These are phyloP conservation scores for Exserohilum turcica DNA, from an alignment of 2,329 filamentous ascomycete species.

Conservation along the genomic window DNA sequence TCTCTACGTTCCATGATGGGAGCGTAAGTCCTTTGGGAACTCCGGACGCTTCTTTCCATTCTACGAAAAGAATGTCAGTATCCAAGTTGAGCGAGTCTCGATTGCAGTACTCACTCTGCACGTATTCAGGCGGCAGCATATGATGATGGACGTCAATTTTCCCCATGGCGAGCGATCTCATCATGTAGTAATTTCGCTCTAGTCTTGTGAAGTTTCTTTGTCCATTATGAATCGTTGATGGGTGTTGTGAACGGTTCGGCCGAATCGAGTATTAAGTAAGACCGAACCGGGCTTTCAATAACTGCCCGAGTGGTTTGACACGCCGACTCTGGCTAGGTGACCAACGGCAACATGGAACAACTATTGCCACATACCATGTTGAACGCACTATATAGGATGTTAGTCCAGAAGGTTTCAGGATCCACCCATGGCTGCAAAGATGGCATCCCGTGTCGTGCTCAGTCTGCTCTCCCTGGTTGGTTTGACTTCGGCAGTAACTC, in stretches of 20 bases:
- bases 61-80: neutral
- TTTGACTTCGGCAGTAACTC: conserved; percentile 1
- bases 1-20: conserved; percentile 10
- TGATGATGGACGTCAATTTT: conserved; percentile 30
- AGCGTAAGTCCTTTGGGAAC: conserved; percentile 27
- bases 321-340: neutral
- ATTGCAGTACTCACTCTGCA: neutral
- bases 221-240: neutral
- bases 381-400: neutral
- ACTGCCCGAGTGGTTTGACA: neutral
- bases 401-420: too few relatives aligned
- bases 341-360: neutral
- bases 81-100: neutral
- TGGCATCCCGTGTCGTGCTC: neutral
- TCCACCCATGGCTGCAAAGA: neutral
- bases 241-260: neutral
- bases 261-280: neutral
- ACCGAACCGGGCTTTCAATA: neutral
- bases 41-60: conserved; percentile 5
- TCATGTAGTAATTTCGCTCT: neutral
- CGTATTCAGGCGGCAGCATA: conserved; percentile 11
- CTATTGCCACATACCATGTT: neutral
- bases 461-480: neutral
- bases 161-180: neutral
- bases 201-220: neutral